phyloP scores from a whole-genome alignment of 306 rosid genomes.

The Cucurbita argyrosperma region DNA sequence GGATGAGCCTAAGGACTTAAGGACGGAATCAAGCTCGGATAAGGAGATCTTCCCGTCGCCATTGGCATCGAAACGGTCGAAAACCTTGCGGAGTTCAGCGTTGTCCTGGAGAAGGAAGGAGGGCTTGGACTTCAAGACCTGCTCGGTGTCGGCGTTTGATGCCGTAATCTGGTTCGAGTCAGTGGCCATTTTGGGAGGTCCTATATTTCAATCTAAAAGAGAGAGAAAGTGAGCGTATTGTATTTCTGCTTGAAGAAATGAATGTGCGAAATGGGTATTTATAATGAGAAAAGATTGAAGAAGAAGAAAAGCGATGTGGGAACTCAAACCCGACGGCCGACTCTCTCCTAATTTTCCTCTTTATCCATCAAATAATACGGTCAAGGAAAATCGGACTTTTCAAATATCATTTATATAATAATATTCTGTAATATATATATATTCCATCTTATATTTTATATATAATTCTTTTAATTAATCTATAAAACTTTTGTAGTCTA shows the following conservation, averaged over 20 bases:
- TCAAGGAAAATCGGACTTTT: not conserved
- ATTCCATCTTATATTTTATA: no score
- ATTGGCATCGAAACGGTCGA: slow-evolving; percentile 64
- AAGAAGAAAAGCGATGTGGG: not conserved
- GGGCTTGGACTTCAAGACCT: not conserved
- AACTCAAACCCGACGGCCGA: not conserved
- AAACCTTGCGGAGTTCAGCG: slow-evolving; percentile 44
- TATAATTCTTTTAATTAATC: no score
- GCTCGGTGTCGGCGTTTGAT: not conserved
- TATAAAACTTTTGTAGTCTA: no score
- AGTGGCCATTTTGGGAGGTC: slow-evolving; percentile 20
- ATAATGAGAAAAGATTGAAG: not conserved
- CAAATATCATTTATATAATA: no score
- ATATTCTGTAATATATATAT: no score
- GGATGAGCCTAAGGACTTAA: slow-evolving; percentile 40
- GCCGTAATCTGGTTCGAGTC: slow-evolving; percentile 1
- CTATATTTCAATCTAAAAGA: not conserved
- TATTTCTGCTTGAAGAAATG: not conserved
- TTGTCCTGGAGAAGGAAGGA: slow-evolving; percentile 24
- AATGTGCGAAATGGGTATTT: not conserved
- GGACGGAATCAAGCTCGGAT: slow-evolving; percentile 47
- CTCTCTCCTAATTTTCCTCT: not conserved
- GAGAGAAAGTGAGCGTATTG: not conserved
- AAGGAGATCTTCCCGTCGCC: slow-evolving; percentile 87
- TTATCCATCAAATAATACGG: not conserved